Evolutionary conservation across 176 grass and related monocot species (phyloP), one percentile per base, ranked within the genome.

Genomic region (Areca catechu): DNA sequence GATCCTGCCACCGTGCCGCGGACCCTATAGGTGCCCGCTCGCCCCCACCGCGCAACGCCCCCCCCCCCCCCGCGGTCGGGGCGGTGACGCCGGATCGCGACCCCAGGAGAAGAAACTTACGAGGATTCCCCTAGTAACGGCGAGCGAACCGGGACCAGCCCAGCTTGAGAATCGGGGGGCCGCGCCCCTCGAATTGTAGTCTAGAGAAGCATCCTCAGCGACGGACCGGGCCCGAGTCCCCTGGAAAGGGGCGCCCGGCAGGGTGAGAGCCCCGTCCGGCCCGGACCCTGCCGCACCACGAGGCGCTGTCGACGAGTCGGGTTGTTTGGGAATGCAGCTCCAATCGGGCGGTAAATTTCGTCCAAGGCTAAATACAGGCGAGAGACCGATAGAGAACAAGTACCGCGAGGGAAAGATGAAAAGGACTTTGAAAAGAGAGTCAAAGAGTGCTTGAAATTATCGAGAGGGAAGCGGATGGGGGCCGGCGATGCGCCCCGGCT

Each of bases 351-450:
- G n/a, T n/a, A n/a, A n/a, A n/a, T n/a, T n/a, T n/a, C 69, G 62
- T 77, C 80, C 74, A 83, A 77, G 74, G 69, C 74, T 77, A 83
- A 83, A 83, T 78, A 83, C 56, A 15, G 72, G 72, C 56, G 73
- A 80, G 77, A 85, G 82, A 80, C 68, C 77, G 72, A 80, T 80
- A 80, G 63, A 58, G 58, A 80, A 86, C 83, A 86, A 80, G 83
- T 28, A 28, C 25, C 18, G 67, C 67, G 30, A 37, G 30, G 30
- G 30, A 37, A 37, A 37, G 30, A 37, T 37, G 30, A 37, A 37
- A 37, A 37, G 30, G 30, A 37, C 30, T 37, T 37, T 37, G 30
- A 37, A 37, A 37, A 37, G 5, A 37, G 30, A 37, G 30, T 37
- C 30, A 37, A 37, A 37, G 30, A 37, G 30, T 37, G 30, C 30